Base-by-base conservation (phyloP, 2,329 filamentous ascomycete genomes). In the Fusarium algeriense region DNA sequence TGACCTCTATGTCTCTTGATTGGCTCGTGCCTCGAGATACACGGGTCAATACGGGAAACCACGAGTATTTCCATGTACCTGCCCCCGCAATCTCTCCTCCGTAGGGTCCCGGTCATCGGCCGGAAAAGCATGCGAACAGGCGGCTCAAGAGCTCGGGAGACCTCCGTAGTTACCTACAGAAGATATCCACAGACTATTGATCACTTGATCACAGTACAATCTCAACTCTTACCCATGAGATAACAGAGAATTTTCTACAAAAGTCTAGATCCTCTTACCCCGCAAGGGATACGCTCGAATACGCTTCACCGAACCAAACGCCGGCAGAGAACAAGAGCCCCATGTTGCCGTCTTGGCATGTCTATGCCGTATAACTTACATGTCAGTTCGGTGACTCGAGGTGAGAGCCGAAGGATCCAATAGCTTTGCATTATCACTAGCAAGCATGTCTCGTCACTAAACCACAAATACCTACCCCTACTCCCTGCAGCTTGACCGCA, bases 121-220 rank as follows among this genome's bases (percentile, higher is more conserved):
- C 69, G 69, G 60, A 41, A 67, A 30, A 49, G 37, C 28, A 35
- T 28, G 48, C 15, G 32, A 50, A 38, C 28, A 6, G 62, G 60
- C 62, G 62, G 62, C 64, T 50, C 41, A 64, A 38, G 55, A 64
- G 23, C 52, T 70, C 70, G 70, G 70, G 45, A 61, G 67, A 70
- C 62, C 58, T 73, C 70, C 70, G 70, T 67, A 46, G 37, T 6
- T 56, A 63, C 28, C 50, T 52, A 59, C 45, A n/a, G 23, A n/a
- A 38, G 48, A 60, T 40, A 60, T 50, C 55, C 55, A 60, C 55
- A 60, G 28, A 44, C 40, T 55, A 58, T 50, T 54, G 34, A 67
- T 73, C 62, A 71, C 52, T 64, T 58, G 57, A 73, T 45, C 28
- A 30, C 20, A 54, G 53, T 35, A 38, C 19, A 57, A 65, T 59